phyloP scores from a whole-genome alignment of 306 rosid genomes.

The Mimosa pudica region DNA sequence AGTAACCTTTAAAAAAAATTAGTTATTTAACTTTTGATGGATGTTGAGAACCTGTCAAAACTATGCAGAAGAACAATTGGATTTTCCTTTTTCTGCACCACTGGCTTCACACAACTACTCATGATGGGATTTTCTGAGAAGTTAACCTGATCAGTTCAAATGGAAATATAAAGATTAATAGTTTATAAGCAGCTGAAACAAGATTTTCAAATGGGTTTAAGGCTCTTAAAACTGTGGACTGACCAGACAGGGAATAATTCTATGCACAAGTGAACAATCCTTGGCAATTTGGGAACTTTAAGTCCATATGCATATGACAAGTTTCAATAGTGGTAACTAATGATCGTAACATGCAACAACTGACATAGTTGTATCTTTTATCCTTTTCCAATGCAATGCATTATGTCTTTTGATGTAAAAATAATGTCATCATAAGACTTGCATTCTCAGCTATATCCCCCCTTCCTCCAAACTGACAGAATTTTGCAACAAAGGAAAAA shows the following conservation, averaged over 20 bases:
- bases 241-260: not conserved
- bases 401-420: not conserved
- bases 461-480: not conserved
- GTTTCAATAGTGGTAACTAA: not conserved
- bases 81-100: conserved; percentile 44
- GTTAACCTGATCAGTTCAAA: conserved; percentile 47
- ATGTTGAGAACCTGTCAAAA: conserved; percentile 67
- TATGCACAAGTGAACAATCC: not conserved
- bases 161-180: conserved; percentile 21
- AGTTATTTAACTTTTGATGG: not conserved
- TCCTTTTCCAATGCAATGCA: not conserved
- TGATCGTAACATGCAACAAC: not conserved
- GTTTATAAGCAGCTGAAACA: not conserved
- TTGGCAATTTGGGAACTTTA: not conserved
- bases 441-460: not conserved
- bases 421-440: not conserved
- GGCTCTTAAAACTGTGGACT: not conserved
- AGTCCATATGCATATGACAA: not conserved
- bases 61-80: conserved; percentile 89
- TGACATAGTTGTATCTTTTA: not conserved
- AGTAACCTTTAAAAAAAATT: conserved; percentile 64
- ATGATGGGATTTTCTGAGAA: conserved; percentile 54
- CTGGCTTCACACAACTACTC: conserved; percentile 83
- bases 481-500: not conserved
- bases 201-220: not conserved